phyloP scores from a whole-genome alignment of 495 filamentous ascomycete genomes.

The Recurvomyces mirabilis region DNA sequence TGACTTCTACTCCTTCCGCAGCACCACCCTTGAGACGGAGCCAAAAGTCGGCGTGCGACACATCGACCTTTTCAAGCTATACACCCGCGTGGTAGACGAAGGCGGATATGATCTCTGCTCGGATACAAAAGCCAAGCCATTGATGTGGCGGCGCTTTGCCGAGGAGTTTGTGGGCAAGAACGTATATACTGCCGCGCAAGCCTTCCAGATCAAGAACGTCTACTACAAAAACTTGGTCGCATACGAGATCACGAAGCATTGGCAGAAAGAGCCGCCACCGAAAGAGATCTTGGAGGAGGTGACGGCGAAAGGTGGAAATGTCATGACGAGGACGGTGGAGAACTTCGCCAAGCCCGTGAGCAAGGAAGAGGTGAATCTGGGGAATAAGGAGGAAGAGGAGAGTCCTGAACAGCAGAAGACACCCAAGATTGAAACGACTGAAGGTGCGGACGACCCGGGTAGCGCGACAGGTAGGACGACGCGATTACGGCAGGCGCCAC shows the following conservation, averaged over 20 bases:
- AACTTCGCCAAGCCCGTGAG: conserved; percentile 45
- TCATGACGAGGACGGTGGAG: conserved; percentile 65
- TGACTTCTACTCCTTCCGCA: conserved; percentile 20
- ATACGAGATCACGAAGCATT: conserved; percentile 63
- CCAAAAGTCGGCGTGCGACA: conserved; percentile 60
- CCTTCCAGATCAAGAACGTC: conserved; percentile 65
- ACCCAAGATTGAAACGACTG: conserved; percentile 52
- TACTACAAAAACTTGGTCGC: conserved; percentile 76
- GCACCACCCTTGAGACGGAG: conserved; percentile 57
- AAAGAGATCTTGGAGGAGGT: conserved; percentile 69
- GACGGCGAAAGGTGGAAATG: conserved; percentile 61
- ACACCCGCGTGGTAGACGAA: conserved; percentile 53
- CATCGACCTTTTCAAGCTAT: conserved; percentile 60
- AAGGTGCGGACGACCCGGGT: conserved; percentile 47
- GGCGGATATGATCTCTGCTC: conserved; percentile 70
- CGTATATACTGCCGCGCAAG: conserved; percentile 56
- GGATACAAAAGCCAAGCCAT: conserved; percentile 55
- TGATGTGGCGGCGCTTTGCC: conserved; percentile 65
- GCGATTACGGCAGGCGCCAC: conserved; percentile 63
- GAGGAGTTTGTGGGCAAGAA: conserved; percentile 50
- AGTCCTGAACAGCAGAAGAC: conserved; percentile 50
- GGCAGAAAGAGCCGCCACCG: conserved; percentile 64
- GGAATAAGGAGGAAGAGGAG: conserved; percentile 33
- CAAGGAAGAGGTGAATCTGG: conserved; percentile 28
- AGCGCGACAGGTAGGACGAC: conserved; percentile 49